phyloP scores from a whole-genome alignment of 805 yeast species.

The Myxozyma kluyveri region DNA sequence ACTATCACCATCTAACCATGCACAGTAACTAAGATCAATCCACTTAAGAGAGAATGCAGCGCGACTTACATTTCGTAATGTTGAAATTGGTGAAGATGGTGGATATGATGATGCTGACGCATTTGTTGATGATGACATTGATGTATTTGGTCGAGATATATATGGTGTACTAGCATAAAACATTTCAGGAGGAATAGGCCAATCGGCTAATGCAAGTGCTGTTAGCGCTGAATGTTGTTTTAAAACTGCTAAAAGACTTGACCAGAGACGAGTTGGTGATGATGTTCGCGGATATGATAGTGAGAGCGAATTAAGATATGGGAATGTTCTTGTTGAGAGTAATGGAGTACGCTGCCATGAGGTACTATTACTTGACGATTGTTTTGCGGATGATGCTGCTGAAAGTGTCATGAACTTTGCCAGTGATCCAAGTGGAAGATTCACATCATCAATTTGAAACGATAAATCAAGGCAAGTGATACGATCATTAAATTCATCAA shows the following conservation, averaged over 20 bases:
- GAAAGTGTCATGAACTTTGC: constrained; percentile 59
- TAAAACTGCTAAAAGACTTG: constrained; percentile 17
- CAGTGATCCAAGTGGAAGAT: constrained; percentile 9
- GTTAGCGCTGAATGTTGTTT: constrained; percentile 16
- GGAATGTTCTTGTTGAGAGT: constrained; percentile 64
- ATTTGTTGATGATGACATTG: background rate
- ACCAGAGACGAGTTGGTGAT: constrained; percentile 28
- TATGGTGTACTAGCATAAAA: constrained; percentile 16
- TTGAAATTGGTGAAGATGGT: constrained; percentile 9
- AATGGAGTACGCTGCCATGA: constrained; percentile 70
- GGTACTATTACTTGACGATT: constrained; percentile 33
- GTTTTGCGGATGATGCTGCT: constrained; percentile 66
- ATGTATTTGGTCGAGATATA: background rate
- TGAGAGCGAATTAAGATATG: constrained; percentile 26
- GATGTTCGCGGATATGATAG: constrained; percentile 22
- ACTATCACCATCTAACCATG: constrained; percentile 25
- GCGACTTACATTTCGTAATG: constrained; percentile 14
- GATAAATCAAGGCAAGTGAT: constrained; percentile 24
- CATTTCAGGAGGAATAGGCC: constrained; percentile 30
- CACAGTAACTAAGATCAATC: constrained; percentile 25
- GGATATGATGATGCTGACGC: constrained; percentile 21
- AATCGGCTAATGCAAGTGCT: constrained; percentile 26
- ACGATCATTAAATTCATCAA: constrained; percentile 21
- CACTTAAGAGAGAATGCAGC: constrained; percentile 18
- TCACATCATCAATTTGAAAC: constrained; percentile 23